Conservation (phyloP, 2,329 filamentous ascomycete genomes). For the Cladosporium sp. region DNA sequence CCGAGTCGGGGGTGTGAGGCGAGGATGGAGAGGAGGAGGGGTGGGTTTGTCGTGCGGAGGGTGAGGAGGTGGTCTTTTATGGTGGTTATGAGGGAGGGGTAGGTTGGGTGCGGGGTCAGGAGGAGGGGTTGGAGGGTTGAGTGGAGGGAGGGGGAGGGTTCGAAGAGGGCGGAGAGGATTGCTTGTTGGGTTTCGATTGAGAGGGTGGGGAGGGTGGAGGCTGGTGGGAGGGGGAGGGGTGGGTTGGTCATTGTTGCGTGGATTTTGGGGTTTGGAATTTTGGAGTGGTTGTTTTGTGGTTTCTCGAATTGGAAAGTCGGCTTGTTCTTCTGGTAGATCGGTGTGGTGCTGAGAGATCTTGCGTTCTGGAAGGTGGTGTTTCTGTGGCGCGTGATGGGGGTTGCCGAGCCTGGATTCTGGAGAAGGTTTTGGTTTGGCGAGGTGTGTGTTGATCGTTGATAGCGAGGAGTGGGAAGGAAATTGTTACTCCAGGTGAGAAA, state of each 20-base stretch:
- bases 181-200: constrained; percentile 51
- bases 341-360: background rate
- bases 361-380: background rate
- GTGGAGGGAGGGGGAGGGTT: constrained; percentile 73
- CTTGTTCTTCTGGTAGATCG: background rate
- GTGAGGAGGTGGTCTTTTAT: constrained; percentile 60
- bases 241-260: background rate
- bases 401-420: background rate
- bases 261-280: background rate
- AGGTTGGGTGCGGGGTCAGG: constrained; percentile 60
- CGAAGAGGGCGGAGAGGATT: constrained; percentile 76
- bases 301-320: background rate
- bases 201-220: constrained; percentile 54
- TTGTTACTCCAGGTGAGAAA: background rate
- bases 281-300: background rate
- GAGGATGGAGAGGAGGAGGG: constrained; percentile 66
- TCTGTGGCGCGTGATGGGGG: too few relatives aligned
- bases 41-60: constrained; percentile 52
- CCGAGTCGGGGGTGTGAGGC: constrained; percentile 80
- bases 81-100: constrained; percentile 63
- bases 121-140: constrained; percentile 65
- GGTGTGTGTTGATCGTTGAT: background rate
- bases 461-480: background rate
- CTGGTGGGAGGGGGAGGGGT: constrained; percentile 50
- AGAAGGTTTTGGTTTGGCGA: background rate